Base-by-base conservation (phyloP, 2,329 filamentous ascomycete genomes). In the Teratosphaeria viscida region DNA sequence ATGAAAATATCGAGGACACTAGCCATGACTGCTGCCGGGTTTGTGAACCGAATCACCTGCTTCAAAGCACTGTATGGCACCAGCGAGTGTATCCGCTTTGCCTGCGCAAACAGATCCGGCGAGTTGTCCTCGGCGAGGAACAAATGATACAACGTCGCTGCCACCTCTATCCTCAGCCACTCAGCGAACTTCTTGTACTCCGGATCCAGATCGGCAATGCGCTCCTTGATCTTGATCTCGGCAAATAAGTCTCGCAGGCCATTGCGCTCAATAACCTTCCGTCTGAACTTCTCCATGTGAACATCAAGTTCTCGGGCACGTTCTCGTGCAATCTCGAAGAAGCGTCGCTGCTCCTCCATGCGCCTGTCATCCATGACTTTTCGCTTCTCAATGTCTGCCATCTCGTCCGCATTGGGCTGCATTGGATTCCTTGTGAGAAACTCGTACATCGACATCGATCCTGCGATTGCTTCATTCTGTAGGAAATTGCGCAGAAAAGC, bases 91-190 rank as follows among this genome's bases (percentile, higher is more conserved):
- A 97, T 96, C 62, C 89, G 85, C 76, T 92, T 96, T 4, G 89
- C 86, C 74, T 99, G 94, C 0, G 91, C 90, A 73, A 97, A 97
- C 34, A 99, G 76, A 71, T 99, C 94, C 0, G 94, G 92, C 0
- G 92, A 96, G 74, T 99, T 99, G 76, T 99, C 94, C 73, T 99
- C 94, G 5, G 94, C 94, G 53, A 99, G 81, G 80, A 99, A 99
- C 37, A 99, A 80, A 73, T 99, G 94, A 71, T 99, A 99, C 61
- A 97, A 85, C 26, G 94, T 96, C 49, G 94, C 94, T 27, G 94
- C 94, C 55, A 99, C 87, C 77, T 99, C 94, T 69, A 99, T 99
- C 47, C 94, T 87, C 56, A 97, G 79, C 94, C 94, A 99, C 74
- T 99, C 94, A 19, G 92, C 92, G 71, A 99, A 97, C 73, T 97